These are phyloP conservation scores for Priceomyces castillae DNA, from an alignment of 805 yeast species.

Conservation along the genomic window DNA sequence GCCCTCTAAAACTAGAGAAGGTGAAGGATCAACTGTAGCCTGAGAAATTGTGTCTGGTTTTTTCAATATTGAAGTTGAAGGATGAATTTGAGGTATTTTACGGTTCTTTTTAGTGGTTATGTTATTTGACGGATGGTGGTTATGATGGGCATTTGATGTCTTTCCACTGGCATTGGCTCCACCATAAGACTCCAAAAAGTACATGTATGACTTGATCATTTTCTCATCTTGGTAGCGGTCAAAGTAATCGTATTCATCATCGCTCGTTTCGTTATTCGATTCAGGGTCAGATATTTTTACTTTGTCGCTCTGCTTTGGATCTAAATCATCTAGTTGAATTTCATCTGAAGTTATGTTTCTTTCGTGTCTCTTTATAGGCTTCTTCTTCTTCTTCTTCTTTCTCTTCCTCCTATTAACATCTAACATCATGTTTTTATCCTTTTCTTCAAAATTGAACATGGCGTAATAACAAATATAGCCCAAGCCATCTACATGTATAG, in stretches of 20 bases:
- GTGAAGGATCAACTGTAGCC: constrained; percentile 15
- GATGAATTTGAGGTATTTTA: neutral
- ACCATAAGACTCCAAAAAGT: constrained; percentile 81
- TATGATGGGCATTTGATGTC: neutral
- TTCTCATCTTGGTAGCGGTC: constrained; percentile 66
- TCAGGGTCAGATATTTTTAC: constrained; percentile 6
- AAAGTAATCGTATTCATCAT: constrained; percentile 14
- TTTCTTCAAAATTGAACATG: constrained; percentile 77
- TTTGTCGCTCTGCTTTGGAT: constrained; percentile 11
- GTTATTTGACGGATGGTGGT: constrained; percentile 1
- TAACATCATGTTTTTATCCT: constrained; percentile 45
- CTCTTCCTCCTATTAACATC: constrained; percentile 22
- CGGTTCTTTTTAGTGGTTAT: constrained; percentile 3
- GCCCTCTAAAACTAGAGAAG: constrained; percentile 13
- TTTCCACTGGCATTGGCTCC: constrained; percentile 13
- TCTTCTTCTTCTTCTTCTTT: constrained; percentile 9
- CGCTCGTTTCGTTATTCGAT: constrained; percentile 11
- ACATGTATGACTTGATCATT: constrained; percentile 87
- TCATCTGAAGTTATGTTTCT: constrained; percentile 11
- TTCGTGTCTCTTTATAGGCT: constrained; percentile 9
- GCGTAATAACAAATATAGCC: constrained; percentile 96
- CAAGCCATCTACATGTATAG: constrained; percentile 88
- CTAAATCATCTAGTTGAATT: constrained; percentile 16
- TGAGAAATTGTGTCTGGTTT: constrained; percentile 5
- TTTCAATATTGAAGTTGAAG: constrained; percentile 1